These are phyloP conservation scores for Trichoderma atroviride DNA, from an alignment of 2,329 filamentous ascomycete species.

Conservation along the genomic window DNA sequence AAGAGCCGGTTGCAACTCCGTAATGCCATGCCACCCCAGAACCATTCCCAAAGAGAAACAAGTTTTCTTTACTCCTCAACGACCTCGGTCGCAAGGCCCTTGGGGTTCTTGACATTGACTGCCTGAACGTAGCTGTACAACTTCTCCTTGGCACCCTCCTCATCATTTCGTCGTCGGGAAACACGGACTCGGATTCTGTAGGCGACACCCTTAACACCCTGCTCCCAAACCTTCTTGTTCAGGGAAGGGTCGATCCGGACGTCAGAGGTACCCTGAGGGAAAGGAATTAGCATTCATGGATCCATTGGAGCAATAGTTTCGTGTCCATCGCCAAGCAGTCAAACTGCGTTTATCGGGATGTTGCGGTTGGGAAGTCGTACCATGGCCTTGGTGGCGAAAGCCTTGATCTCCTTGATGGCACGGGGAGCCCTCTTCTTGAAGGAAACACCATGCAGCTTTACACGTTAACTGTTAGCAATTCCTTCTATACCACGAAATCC, in stretches of 20 bases:
- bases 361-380: constrained; percentile 59
- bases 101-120: constrained; percentile 98
- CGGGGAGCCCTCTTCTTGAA: constrained; percentile 99
- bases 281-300: constrained; percentile 31
- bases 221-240: constrained; percentile 99
- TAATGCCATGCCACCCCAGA: constrained; percentile 50
- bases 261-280: constrained; percentile 81
- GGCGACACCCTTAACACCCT: constrained; percentile 97
- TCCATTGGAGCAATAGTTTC: background rate
- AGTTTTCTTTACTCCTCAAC: constrained; percentile 69
- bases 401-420: constrained; percentile 99
- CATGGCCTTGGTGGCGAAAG: constrained; percentile 92
- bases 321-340: background rate
- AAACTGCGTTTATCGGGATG: constrained; percentile 17
- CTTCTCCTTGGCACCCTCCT: constrained; percentile 99
- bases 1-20: constrained; percentile 51
- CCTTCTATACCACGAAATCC: background rate
- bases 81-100: constrained; percentile 91
- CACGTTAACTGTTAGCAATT: constrained; percentile 20
- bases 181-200: constrained; percentile 98
- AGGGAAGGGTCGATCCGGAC: constrained; percentile 98
- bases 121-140: constrained; percentile 99
- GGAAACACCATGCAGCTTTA: constrained; percentile 88
- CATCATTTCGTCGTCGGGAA: constrained; percentile 99
- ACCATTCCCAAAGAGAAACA: constrained; percentile 46